Evolutionary conservation across 495 filamentous ascomycete species (phyloP).

Genomic region (Hyaloscypha hepaticicola): DNA sequence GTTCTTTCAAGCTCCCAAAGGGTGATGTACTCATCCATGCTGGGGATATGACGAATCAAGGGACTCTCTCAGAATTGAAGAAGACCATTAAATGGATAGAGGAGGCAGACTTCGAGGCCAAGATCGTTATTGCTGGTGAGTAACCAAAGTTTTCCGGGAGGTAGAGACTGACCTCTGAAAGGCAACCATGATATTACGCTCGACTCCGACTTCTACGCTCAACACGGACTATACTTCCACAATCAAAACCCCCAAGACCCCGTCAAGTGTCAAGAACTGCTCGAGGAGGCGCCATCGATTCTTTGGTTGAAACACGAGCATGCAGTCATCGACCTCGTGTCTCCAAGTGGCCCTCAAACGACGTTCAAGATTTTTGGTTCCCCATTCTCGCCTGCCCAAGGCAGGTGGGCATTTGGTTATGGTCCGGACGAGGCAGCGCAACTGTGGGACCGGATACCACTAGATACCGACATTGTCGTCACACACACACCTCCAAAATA

Average conservation of each 20-base stretch:
- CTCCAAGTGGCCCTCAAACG: conserved; percentile 59
- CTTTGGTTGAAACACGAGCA: conserved; percentile 66
- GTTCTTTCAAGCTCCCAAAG: conserved; percentile 60
- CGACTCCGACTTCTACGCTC: conserved; percentile 59
- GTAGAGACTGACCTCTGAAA: conserved; percentile 31
- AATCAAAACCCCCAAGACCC: conserved; percentile 56
- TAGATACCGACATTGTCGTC: conserved; percentile 73
- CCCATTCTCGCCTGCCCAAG: conserved; percentile 62
- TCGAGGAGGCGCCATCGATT: conserved; percentile 56
- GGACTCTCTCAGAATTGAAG: conserved; percentile 68
- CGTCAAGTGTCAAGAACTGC: conserved; percentile 52
- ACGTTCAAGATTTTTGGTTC: conserved; percentile 75
- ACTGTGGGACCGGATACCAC: conserved; percentile 62
- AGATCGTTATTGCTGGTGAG: conserved; percentile 82
- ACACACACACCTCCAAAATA: conserved; percentile 78
- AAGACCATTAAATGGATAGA: conserved; percentile 76
- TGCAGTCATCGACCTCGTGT: conserved; percentile 53
- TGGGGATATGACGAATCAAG: conserved; percentile 83
- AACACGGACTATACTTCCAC: conserved; percentile 58
- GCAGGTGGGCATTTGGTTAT: conserved; percentile 75
- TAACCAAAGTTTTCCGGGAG: background rate
- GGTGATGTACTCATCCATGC: conserved; percentile 92
- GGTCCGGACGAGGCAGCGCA: conserved; percentile 43
- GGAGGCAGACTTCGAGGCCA: conserved; percentile 71
- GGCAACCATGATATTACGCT: conserved; percentile 82